Conservation (phyloP, 140 eudicot species). For the Oenanthe javanica region DNA sequence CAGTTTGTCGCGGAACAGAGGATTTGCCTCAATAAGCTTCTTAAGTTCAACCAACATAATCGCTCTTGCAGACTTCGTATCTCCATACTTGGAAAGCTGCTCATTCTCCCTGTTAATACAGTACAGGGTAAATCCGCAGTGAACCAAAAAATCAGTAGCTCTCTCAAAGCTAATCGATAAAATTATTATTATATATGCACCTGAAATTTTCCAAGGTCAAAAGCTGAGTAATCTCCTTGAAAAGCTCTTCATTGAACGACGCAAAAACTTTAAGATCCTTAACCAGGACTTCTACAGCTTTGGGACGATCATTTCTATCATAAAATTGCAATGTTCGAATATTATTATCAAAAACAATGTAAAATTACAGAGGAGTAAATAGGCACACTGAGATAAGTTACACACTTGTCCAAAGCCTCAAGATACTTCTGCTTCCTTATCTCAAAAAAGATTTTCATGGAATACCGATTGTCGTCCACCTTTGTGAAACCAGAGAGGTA, state of each 20-base stretch:
- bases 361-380: not conserved
- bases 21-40: slow-evolving; percentile 92
- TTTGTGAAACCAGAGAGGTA: slow-evolving; percentile 92
- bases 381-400: not conserved
- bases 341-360: not conserved
- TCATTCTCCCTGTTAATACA: slow-evolving; percentile 65
- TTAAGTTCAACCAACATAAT: slow-evolving; percentile 89
- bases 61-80: slow-evolving; percentile 88
- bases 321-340: slow-evolving; percentile 15
- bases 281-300: slow-evolving; percentile 80
- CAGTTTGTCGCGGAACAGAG: slow-evolving; percentile 82
- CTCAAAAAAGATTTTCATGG: slow-evolving; percentile 91
- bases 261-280: slow-evolving; percentile 94
- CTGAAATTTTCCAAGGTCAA: slow-evolving; percentile 82
- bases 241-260: slow-evolving; percentile 85
- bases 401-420: slow-evolving; percentile 88
- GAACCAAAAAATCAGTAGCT: not conserved
- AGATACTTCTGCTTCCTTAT: slow-evolving; percentile 93
- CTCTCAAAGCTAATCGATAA: not conserved
- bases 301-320: slow-evolving; percentile 73
- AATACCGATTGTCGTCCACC: slow-evolving; percentile 88
- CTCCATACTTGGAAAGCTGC: slow-evolving; percentile 90
- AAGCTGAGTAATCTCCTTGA: slow-evolving; percentile 88
- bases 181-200: slow-evolving; percentile 23
- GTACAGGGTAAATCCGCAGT: too few species aligned